Evolutionary conservation across 2,329 filamentous ascomycete species (phyloP).

Genomic region (Dactylellina parvicollis): DNA sequence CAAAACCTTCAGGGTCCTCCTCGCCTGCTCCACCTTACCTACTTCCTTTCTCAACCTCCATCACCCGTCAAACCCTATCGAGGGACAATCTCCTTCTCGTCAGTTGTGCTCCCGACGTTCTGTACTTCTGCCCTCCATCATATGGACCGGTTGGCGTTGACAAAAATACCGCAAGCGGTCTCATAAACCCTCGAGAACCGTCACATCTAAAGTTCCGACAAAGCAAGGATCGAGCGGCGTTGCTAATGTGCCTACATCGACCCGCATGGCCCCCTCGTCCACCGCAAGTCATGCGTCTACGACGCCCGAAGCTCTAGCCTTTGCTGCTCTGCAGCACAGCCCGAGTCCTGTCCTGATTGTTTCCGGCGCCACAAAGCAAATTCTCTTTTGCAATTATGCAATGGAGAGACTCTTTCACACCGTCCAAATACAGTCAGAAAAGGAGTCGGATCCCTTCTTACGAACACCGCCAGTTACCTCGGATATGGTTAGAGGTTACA

Average conservation of each 20-base stretch:
- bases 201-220: not conserved
- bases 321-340: slow-evolving; percentile 43
- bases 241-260: slow-evolving; percentile 16
- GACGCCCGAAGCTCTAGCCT: slow-evolving; percentile 28
- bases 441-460: slow-evolving; percentile 32
- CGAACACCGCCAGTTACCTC: slow-evolving; percentile 32
- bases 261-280: slow-evolving; percentile 47
- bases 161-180: slow-evolving; percentile 44
- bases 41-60: not conserved
- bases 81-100: not conserved
- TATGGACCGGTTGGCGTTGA: slow-evolving; percentile 25
- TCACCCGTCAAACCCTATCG: not conserved
- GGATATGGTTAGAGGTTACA: slow-evolving; percentile 38
- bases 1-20: slow-evolving; percentile 41
- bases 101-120: not conserved
- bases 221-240: not conserved
- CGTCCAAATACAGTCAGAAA: slow-evolving; percentile 28
- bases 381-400: slow-evolving; percentile 47
- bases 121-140: not conserved
- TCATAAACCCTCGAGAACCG: slow-evolving; percentile 27
- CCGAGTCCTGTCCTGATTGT: slow-evolving; percentile 27
- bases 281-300: slow-evolving; percentile 43
- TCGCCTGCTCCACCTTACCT: slow-evolving; percentile 3
- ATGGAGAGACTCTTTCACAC: slow-evolving; percentile 44
- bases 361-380: slow-evolving; percentile 40